Evolutionary conservation across 2,329 filamentous ascomycete genomes (phyloP).

Genomic region (Colletotrichum sidae): DNA sequence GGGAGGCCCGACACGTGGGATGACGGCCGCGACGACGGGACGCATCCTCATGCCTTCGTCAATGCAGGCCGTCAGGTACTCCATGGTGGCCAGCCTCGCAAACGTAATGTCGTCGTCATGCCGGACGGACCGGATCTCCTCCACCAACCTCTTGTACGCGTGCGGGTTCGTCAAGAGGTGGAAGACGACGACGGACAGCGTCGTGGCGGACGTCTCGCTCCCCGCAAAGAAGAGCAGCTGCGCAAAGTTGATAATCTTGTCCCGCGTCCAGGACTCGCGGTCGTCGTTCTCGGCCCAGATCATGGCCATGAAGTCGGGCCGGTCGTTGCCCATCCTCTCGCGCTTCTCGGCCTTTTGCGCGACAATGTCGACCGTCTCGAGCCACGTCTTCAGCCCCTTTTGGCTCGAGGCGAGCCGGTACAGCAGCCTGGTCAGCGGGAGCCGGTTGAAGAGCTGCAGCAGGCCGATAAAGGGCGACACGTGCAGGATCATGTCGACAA

Average conservation of each 20-base stretch:
- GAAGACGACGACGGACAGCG: conserved; percentile 2
- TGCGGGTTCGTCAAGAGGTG: conserved; percentile 3
- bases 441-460: conserved; percentile 23
- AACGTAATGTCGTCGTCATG: conserved; percentile 47
- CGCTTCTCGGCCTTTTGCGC: conserved; percentile 1
- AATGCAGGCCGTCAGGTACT: conserved; percentile 43
- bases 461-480: conserved; percentile 3
- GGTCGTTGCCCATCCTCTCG: conserved; percentile 16
- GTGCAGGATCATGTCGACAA: conserved; percentile 1
- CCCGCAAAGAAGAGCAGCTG: conserved; percentile 19
- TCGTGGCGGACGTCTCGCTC: conserved; percentile 11
- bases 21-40: conserved; percentile 39
- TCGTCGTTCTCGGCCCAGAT: conserved; percentile 14
- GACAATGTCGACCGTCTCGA: conserved; percentile 16
- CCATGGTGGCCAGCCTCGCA: conserved; percentile 46
- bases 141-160: conserved; percentile 39
- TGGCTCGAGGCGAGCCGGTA: conserved; percentile 2
- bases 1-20: not conserved
- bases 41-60: conserved; percentile 53
- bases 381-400: conserved; percentile 24
- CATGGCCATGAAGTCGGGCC: conserved; percentile 15
- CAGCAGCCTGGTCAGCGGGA: not conserved
- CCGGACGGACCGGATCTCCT: conserved; percentile 50
- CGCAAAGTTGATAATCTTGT: conserved; percentile 17
- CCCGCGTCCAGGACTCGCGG: conserved; percentile 10